phyloP scores from a whole-genome alignment of 1,284 basidiomycete species.

The Waitea zeae region DNA sequence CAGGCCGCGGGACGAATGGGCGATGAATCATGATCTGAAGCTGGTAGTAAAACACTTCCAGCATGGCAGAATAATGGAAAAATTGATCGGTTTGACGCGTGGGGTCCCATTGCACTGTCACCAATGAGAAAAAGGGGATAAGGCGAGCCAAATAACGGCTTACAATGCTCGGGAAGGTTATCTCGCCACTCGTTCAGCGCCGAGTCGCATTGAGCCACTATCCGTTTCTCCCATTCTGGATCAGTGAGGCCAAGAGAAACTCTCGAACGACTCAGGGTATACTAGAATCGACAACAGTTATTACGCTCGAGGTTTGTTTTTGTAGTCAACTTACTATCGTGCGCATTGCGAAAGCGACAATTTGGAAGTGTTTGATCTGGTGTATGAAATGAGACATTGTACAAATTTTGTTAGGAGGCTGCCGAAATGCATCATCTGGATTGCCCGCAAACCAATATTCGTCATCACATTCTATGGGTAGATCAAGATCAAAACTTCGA shows the following conservation, averaged over 20 bases:
- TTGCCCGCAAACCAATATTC: neutral
- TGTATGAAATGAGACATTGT: neutral
- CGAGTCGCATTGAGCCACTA: neutral
- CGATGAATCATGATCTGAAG: slow-evolving; percentile 30
- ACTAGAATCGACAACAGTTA: no score
- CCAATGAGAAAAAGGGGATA: neutral
- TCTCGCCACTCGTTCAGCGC: neutral
- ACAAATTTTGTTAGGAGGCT: neutral
- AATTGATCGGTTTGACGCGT: slow-evolving; percentile 17
- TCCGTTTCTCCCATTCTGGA: neutral
- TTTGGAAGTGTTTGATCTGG: neutral
- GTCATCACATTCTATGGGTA: neutral
- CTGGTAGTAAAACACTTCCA: slow-evolving; percentile 29
- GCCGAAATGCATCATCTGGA: neutral
- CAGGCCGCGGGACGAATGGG: slow-evolving; percentile 27
- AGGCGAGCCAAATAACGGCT: neutral
- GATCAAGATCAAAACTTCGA: neutral
- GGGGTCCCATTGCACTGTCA: slow-evolving; percentile 26
- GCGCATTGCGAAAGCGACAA: neutral
- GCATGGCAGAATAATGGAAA: slow-evolving; percentile 26
- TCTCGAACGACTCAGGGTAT: neutral
- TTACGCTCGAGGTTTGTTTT: no score
- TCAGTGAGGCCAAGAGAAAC: neutral
- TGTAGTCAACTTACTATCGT: neutral
- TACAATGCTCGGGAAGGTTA: neutral